Percentiles rank a stretch among this genome's conserved stretches.
phyloP scores from a whole-genome alignment of 257 asterid genomes.

The Ehretia macrophylla region DNA sequence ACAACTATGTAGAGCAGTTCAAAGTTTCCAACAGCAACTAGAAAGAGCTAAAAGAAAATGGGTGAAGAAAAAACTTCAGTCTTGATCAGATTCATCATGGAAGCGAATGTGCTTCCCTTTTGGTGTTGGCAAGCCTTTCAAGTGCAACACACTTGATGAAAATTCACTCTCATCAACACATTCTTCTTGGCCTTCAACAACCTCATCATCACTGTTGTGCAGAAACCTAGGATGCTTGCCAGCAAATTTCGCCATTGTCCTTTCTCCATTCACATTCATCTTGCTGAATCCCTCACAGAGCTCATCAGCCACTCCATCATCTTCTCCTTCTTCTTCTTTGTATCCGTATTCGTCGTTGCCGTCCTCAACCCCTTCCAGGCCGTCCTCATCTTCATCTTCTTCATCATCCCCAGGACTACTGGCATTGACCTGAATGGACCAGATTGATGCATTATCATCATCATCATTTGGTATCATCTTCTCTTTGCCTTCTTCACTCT shows the following conservation, averaged over 20 bases:
- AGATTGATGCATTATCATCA: slow-evolving; percentile 48
- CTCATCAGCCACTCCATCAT: slow-evolving; percentile 32
- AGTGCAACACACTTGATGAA: too few species aligned
- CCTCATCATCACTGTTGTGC: slow-evolving; percentile 72
- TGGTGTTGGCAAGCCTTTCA: slow-evolving; percentile 17
- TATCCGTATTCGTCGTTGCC: too few species aligned
- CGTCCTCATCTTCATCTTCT: slow-evolving; percentile 20
- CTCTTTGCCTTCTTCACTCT: slow-evolving; percentile 19
- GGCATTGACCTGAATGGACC: slow-evolving; percentile 80
- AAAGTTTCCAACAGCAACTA: not conserved
- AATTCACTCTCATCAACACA: slow-evolving; percentile 19
- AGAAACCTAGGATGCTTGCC: slow-evolving; percentile 75
- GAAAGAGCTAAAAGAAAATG: not conserved
- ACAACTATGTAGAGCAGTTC: too few species aligned
- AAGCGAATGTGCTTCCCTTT: slow-evolving; percentile 51
- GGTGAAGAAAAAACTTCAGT: not conserved
- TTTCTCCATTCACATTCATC: slow-evolving; percentile 16
- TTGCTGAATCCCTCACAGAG: slow-evolving; percentile 73
- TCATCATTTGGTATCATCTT: slow-evolving; percentile 14
- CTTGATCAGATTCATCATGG: slow-evolving; percentile 10
- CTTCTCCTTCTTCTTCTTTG: too few species aligned
- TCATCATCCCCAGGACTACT: slow-evolving; percentile 42
- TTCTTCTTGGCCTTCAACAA: slow-evolving; percentile 37
- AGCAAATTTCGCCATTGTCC: slow-evolving; percentile 20
- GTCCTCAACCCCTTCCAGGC: too few species aligned